Base-by-base conservation (phyloP, 1,139 yeast genomes). In the Yamadazyma dushanensis region DNA sequence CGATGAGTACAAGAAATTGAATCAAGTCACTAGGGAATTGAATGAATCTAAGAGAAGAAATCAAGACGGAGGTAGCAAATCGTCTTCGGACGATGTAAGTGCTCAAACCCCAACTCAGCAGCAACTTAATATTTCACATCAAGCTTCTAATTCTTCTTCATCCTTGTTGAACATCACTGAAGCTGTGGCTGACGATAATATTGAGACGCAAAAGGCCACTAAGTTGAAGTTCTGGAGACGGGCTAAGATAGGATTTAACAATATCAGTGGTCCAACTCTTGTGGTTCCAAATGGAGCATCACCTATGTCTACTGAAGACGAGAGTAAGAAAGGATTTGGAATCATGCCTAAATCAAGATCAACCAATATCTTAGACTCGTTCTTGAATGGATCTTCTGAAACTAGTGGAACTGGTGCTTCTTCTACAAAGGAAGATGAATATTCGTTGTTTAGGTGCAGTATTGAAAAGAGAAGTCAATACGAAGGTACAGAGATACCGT, bases 401-500 rank as follows among this genome's bases (percentile, higher is more conserved):
- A 18, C 38, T 15, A 39, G 38, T 16, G 34, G 22, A 7, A 26
- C n/a, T 18, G 15, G 17, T 16, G 22, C 38, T 37, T 26, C 22
- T 35, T 5, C 4, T 18, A 13, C 13, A 18, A 21, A 13, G 21
- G 48, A 37, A 7, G 40, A 39, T 5, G 55, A 48, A 3, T 55
- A 47, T 5, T 65, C 73, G 11, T 56, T 76, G 10, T 73, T 73
- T 44, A 53, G 63, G 3, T 60, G 71, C n/a, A 65, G 86, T 1
- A 63, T 86, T 44, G 81, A 77, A 44, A 67, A 69, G 34, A 66
- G 90, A 38, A 70, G 86, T 7, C 64, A 63, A 13, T 72, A 63
- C 45, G 97, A 92, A 53, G 72, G 73, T 14, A 66, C 73, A 16
- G 47, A 56, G 3, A 72, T 88, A 8, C 98, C 98, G 5, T 59